phyloP scores from a whole-genome alignment of 2,329 filamentous ascomycete species.

The Knoxdaviesia capensis region DNA sequence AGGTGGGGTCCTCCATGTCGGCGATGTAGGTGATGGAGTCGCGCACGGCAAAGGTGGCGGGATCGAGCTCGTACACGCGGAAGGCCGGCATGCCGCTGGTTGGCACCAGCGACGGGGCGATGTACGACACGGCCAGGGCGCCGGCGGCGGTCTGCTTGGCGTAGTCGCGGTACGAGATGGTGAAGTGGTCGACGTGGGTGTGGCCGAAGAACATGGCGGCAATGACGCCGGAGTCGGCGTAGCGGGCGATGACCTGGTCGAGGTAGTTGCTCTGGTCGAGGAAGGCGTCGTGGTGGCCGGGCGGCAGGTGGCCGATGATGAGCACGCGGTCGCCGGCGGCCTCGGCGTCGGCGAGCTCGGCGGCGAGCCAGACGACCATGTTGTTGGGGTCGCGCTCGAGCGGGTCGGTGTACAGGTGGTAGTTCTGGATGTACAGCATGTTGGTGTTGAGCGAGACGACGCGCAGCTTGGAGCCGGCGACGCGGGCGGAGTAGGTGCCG shows the following conservation, averaged over 20 bases:
- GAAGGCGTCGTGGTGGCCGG: conserved; percentile 28
- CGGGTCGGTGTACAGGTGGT: conserved; percentile 28
- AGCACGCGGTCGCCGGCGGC: conserved; percentile 29
- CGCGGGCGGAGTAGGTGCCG: conserved; percentile 27
- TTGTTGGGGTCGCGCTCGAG: conserved; percentile 29
- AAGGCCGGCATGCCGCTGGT: conserved; percentile 35
- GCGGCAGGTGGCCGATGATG: conserved; percentile 36
- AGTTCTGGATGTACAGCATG: conserved; percentile 37
- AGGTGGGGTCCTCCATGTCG: conserved; percentile 23
- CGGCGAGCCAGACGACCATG: conserved; percentile 31
- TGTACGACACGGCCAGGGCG: conserved; percentile 29
- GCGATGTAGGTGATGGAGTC: conserved; percentile 33
- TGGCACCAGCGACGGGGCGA: conserved; percentile 32
- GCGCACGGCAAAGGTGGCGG: conserved; percentile 31
- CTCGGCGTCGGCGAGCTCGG: conserved; percentile 32
- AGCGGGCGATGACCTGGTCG: conserved; percentile 31
- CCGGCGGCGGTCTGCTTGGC: conserved; percentile 16
- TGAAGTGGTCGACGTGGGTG: conserved; percentile 35
- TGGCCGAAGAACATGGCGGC: conserved; percentile 36
- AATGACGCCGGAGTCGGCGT: conserved; percentile 23
- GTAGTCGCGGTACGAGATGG: conserved; percentile 32
- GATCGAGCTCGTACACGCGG: conserved; percentile 36
- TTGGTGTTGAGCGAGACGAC: conserved; percentile 41
- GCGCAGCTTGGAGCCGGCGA: conserved; percentile 24
- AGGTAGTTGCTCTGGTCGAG: conserved; percentile 30